These are phyloP conservation scores for Pistacia vera DNA, from an alignment of 345 rosid species.

Conservation along the genomic window DNA sequence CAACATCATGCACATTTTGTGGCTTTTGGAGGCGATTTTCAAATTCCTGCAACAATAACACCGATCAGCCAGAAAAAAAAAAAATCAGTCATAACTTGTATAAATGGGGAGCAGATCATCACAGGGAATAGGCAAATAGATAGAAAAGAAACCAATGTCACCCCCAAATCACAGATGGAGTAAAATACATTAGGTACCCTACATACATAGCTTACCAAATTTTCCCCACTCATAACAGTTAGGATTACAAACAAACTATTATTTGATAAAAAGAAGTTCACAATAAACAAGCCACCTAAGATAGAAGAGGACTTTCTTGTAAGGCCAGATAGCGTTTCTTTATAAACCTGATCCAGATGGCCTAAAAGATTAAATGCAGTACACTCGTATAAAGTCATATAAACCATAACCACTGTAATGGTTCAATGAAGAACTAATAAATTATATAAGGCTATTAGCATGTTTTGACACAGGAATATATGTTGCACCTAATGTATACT, in stretches of 20 bases:
- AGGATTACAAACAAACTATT: too few species aligned
- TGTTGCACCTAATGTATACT: not conserved
- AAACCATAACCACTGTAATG: not conserved
- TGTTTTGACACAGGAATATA: not conserved
- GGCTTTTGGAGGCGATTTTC: slow-evolving; percentile 52
- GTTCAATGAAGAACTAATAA: not conserved
- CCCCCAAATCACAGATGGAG: too few species aligned
- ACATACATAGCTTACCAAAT: too few species aligned
- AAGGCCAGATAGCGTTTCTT: too few species aligned
- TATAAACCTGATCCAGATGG: too few species aligned
- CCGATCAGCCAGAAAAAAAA: slow-evolving; percentile 10
- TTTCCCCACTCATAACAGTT: too few species aligned
- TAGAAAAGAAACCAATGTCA: too few species aligned
- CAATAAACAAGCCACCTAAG: too few species aligned
- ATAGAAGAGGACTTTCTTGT: too few species aligned
- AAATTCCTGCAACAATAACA: slow-evolving; percentile 53
- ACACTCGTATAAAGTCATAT: not conserved
- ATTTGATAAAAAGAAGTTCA: too few species aligned
- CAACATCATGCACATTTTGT: slow-evolving; percentile 35
- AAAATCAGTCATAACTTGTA: not conserved
- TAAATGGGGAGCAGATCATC: not conserved
- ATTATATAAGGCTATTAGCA: not conserved
- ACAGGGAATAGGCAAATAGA: not conserved
- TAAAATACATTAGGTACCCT: too few species aligned
- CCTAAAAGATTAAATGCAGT: too few species aligned